Conservation (phyloP, 2,329 filamentous ascomycete genomes). For the Venturia carpophila region DNA sequence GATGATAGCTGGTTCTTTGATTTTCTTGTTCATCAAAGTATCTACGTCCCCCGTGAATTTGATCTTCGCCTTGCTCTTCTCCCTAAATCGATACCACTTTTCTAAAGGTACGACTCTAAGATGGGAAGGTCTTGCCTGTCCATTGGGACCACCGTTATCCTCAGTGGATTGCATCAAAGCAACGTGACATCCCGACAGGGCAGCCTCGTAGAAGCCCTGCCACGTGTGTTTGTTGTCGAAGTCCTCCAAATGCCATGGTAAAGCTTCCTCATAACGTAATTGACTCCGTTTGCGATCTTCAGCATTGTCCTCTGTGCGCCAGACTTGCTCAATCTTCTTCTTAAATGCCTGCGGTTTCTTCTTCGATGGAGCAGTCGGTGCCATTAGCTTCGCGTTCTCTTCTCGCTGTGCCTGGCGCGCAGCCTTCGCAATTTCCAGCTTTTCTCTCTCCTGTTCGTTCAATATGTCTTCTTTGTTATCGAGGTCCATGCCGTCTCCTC, state of each 20-base stretch:
- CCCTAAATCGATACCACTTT: slow-evolving; percentile 86
- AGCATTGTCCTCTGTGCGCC: slow-evolving; percentile 66
- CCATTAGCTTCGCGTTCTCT: slow-evolving; percentile 85
- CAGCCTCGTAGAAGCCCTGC: slow-evolving; percentile 84
- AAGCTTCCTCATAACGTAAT: slow-evolving; percentile 80
- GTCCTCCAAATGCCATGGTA: slow-evolving; percentile 96
- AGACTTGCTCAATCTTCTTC: slow-evolving; percentile 82
- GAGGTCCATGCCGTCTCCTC: slow-evolving; percentile 38
- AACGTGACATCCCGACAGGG: slow-evolving; percentile 71
- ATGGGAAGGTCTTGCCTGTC: not conserved
- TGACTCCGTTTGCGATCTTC: slow-evolving; percentile 60
- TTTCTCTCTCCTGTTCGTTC: slow-evolving; percentile 59
- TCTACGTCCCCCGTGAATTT: slow-evolving; percentile 81
- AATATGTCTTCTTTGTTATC: slow-evolving; percentile 57
- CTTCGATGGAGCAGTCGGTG: slow-evolving; percentile 63
- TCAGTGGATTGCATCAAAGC: slow-evolving; percentile 64
- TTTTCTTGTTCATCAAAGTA: slow-evolving; percentile 70
- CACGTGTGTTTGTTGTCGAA: slow-evolving; percentile 92
- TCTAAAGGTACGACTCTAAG: slow-evolving; percentile 77
- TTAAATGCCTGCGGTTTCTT: slow-evolving; percentile 66
- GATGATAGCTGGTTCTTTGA: slow-evolving; percentile 71
- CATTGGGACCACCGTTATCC: slow-evolving; percentile 43
- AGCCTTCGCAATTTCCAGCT: slow-evolving; percentile 52
- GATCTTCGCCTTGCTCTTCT: slow-evolving; percentile 67
- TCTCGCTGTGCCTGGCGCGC: slow-evolving; percentile 81